Conservation (phyloP, 371 early-diverging fungal species). For the Sporodiniella umbellata region DNA sequence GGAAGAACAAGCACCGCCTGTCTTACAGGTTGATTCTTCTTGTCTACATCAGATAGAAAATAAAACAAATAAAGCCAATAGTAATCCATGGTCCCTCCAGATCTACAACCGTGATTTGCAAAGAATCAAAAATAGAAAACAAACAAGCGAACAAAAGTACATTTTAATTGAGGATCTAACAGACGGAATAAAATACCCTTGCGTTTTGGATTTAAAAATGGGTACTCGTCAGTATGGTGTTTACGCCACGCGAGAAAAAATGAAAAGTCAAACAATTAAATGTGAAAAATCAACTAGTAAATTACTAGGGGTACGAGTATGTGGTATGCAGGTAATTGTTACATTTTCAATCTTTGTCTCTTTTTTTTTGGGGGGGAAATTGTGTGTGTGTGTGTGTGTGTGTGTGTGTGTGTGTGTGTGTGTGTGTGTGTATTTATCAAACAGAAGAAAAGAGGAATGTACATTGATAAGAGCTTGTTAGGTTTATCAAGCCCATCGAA, state of each 20-base stretch:
- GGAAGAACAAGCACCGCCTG: not conserved
- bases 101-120: slow-evolving; percentile 37
- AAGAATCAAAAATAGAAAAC: slow-evolving; percentile 17
- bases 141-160: slow-evolving; percentile 67
- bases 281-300: slow-evolving; percentile 90
- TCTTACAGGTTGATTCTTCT: slow-evolving; percentile 18
- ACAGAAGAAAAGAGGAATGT: not conserved
- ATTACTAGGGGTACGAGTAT: slow-evolving; percentile 88
- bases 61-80: slow-evolving; percentile 5
- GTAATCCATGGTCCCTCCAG: slow-evolving; percentile 42
- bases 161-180: slow-evolving; percentile 80
- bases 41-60: slow-evolving; percentile 12
- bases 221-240: slow-evolving; percentile 97
- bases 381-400: too few relatives aligned
- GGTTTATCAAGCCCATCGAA: slow-evolving; percentile 76
- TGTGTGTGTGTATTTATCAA: not conserved
- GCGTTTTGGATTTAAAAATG: slow-evolving; percentile 97
- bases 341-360: too few relatives aligned
- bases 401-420: not conserved
- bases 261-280: slow-evolving; percentile 82
- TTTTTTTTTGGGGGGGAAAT: too few relatives aligned
- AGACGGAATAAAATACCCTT: slow-evolving; percentile 80
- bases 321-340: slow-evolving; percentile 91
- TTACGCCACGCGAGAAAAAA: slow-evolving; percentile 79
- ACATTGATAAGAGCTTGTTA: slow-evolving; percentile 3